Percentiles rank a stretch among this genome's conserved stretches.
Conservation (phyloP, 2,329 filamentous ascomycete species). For the Pseudogymnoascus sp. region DNA sequence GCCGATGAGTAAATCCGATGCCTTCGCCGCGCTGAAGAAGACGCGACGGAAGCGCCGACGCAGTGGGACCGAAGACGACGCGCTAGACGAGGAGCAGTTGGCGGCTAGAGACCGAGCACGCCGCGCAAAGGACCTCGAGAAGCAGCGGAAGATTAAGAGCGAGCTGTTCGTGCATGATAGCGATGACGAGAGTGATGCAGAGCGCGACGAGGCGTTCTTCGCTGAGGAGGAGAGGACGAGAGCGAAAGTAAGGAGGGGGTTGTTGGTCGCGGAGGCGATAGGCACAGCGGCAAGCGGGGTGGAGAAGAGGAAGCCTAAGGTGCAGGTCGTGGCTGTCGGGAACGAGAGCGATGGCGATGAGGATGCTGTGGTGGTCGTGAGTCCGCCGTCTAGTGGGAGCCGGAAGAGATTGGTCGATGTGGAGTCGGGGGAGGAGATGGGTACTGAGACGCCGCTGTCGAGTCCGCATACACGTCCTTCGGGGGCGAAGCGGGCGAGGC, state of each 20-base stretch:
- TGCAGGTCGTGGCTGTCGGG: constrained; percentile 31
- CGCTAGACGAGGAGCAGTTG: constrained; percentile 52
- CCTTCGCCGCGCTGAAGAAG: constrained; percentile 48
- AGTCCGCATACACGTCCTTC: constrained; percentile 1
- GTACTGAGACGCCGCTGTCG: not conserved
- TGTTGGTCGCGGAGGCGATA: constrained; percentile 32
- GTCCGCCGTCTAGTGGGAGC: not conserved
- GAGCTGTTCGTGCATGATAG: constrained; percentile 70
- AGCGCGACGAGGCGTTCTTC: constrained; percentile 68
- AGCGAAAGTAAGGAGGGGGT: constrained; percentile 18
- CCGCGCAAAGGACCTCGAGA: constrained; percentile 63
- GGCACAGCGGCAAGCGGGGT: constrained; percentile 40
- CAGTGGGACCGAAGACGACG: constrained; percentile 32
- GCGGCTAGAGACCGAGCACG: constrained; percentile 51
- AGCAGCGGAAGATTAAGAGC: constrained; percentile 73
- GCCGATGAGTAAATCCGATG: constrained; percentile 42
- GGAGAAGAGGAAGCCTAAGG: constrained; percentile 46
- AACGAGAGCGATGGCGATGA: not conserved
- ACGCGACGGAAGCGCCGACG: constrained; percentile 39
- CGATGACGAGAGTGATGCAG: constrained; percentile 82
- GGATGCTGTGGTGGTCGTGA: not conserved
- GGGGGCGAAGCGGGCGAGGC: not conserved
- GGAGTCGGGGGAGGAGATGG: not conserved
- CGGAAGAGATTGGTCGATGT: not conserved
- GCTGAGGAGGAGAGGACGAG: constrained; percentile 61